phyloP scores from a whole-genome alignment of 208 protist genomes.

The Naegleria fowleri region DNA sequence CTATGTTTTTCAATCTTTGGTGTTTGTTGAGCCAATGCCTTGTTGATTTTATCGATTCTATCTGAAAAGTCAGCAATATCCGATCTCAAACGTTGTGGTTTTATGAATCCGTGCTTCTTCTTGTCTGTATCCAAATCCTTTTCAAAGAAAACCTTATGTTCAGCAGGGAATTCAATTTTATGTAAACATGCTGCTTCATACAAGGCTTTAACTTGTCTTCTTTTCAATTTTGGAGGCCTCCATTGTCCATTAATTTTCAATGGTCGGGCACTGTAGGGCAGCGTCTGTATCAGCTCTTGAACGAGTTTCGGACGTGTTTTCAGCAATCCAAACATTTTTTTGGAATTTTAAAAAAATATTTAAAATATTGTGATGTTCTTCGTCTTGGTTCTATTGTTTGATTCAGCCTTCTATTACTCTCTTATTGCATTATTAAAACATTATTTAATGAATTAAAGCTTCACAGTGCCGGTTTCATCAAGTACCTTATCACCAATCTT shows the following conservation, averaged over 20 bases:
- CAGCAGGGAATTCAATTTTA: background rate
- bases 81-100: background rate
- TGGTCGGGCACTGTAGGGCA: background rate
- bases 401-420: too few relatives aligned
- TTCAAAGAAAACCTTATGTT: background rate
- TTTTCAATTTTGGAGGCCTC: background rate
- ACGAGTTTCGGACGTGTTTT: background rate
- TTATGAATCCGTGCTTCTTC: slow-evolving; percentile 17
- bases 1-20: slow-evolving; percentile 9
- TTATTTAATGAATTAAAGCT: too few relatives aligned
- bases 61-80: background rate
- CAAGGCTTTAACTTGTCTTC: background rate
- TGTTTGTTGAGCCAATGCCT: background rate
- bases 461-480: background rate
- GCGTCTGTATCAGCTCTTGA: background rate
- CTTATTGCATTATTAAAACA: too few relatives aligned
- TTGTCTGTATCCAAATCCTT: background rate
- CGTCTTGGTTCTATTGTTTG: too few relatives aligned
- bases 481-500: background rate
- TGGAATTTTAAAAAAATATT: too few relatives aligned
- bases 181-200: background rate
- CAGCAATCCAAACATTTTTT: background rate
- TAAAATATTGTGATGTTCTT: too few relatives aligned
- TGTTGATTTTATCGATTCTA: background rate
- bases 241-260: background rate